Evolutionary conservation across 2,329 filamentous ascomycete genomes (phyloP), one percentile per base, ranked within the genome.

Genomic region (Arthroderma sp.): DNA sequence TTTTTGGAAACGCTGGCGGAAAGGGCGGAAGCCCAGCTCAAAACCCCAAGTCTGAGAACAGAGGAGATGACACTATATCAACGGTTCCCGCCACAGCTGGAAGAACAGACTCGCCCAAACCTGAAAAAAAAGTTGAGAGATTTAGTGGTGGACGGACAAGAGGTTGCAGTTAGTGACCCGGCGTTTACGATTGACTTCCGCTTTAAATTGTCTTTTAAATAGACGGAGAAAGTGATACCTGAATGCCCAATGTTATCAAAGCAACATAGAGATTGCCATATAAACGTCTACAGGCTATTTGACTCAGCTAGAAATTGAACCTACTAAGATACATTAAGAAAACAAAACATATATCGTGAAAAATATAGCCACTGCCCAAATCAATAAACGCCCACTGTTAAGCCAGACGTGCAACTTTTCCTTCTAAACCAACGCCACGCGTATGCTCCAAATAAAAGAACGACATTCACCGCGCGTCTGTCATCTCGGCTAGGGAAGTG

Each of bases 91-190:
- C 78, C 81, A 4, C 78, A 83, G 50, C 68, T 98, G 44, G 85
- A 94, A 59, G 78, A 86, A 65, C 77, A 86, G 66, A 95, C 89
- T 1, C 72, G 85, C 44, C 77, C 79, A 1, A 96, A 98, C 59
- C 68, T 98, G 50, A 70, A 71, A 49, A 85, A 83, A 68, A 91
- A 81, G 55, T 69, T 98, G 47, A 66, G 63, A 29, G 85, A 94
- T 28, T 64, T 98, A 50, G 72, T 98, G 22, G 74, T 75, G 38
- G 73, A 87, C 54, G 86, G 87, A 8, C 83, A 95, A 59, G 86
- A 95, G 64, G 75, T 98, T 40, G 85, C 80, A n/a, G 82, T 98
- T 39, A 88, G 85, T 10, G 89, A 96, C 62, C 83, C 85, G n/a
- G 85, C 86, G 1, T 91, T 93, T 59, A 77, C 80, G 31, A 80